Evolutionary conservation across 805 yeast genomes (phyloP).

Genomic region (Peterozyma toletana): DNA sequence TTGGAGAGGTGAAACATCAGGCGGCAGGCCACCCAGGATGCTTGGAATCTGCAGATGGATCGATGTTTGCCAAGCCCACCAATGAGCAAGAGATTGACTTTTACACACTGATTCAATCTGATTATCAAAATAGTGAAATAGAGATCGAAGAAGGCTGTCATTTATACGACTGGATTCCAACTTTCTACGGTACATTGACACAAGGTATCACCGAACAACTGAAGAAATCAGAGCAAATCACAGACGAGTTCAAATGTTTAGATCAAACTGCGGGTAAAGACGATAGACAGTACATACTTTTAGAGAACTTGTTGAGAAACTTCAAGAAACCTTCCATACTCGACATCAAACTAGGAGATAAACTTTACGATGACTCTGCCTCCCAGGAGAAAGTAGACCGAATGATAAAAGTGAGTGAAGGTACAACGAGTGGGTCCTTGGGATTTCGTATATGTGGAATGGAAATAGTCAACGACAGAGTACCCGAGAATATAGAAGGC

Average conservation of each 20-base stretch:
- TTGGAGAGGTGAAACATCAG: conserved; percentile 43
- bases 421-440: conserved; percentile 77
- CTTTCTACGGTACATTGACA: conserved; percentile 51
- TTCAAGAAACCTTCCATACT: conserved; percentile 61
- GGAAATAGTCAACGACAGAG: conserved; percentile 32
- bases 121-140: conserved; percentile 10
- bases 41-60: conserved; percentile 52
- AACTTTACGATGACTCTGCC: conserved; percentile 59
- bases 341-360: conserved; percentile 78
- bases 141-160: conserved; percentile 24
- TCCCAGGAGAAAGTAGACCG: conserved; percentile 54
- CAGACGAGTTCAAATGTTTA: conserved; percentile 13
- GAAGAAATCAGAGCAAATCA: conserved; percentile 14
- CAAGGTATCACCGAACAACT: conserved; percentile 31
- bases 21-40: conserved; percentile 95
- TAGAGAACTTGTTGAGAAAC: conserved; percentile 63
- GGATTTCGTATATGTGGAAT: conserved; percentile 84
- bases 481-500: conserved; percentile 8
- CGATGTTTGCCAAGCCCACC: conserved; percentile 68
- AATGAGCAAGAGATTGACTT: conserved; percentile 65
- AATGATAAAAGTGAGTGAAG: conserved; percentile 50
- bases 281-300: conserved; percentile 43
- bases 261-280: neutral
- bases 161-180: conserved; percentile 54
- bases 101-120: conserved; percentile 31